Evolutionary conservation across 371 early-diverging fungal species (phyloP), one percentile per base, ranked within the genome.

Genomic region (Mortierella polycephala): DNA sequence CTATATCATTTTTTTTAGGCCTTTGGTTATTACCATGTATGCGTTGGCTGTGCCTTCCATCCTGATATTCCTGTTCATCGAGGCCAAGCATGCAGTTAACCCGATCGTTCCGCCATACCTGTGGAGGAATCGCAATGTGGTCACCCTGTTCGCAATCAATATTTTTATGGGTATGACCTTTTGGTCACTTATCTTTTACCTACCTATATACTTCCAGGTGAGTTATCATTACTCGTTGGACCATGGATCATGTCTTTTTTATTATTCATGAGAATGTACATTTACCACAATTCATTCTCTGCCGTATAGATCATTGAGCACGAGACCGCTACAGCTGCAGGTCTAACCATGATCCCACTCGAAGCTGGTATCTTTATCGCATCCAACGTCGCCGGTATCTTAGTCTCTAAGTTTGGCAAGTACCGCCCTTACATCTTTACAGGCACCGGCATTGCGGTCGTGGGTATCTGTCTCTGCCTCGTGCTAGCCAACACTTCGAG

Each of bases 171-270:
- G 95, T 20, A 87, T 92, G 53, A 82, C 86, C 30, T 91, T 93
- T 57, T 86, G 91, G 59, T 85, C 88, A 21, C 84, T 90, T 7
- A 76, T 92, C 21, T 96, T 91, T 62, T 92, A 91, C 74, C 86
- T 90, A 3, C 87, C 92, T 14, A 82, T 93, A 5, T 96, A 89
- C 81, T 93, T 93, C 81, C 93, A 92, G 64, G 77, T 76, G 71
- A 40, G 23, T 8, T 0, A 16, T 7, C 21, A 18, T 21, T 16
- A n/a, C 0, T 14, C 23, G 3, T 39, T 42, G 42, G 9, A 20
- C 23, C 37, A 5, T n/a, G 12, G 10, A 12, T 42, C n/a, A 47
- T 20, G 30, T 30, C 30, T 30, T 30, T 30, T 4, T 30, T 30
- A 2, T 30, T 30, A 30, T 30, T 30, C 1, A 30, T 30, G 30